A percentile compares a stretch with the other conserved stretches of the same genome.
These are phyloP conservation scores for Stephanodiscus minutulus DNA, from an alignment of 108 stramenopile species.

Conservation along the genomic window DNA sequence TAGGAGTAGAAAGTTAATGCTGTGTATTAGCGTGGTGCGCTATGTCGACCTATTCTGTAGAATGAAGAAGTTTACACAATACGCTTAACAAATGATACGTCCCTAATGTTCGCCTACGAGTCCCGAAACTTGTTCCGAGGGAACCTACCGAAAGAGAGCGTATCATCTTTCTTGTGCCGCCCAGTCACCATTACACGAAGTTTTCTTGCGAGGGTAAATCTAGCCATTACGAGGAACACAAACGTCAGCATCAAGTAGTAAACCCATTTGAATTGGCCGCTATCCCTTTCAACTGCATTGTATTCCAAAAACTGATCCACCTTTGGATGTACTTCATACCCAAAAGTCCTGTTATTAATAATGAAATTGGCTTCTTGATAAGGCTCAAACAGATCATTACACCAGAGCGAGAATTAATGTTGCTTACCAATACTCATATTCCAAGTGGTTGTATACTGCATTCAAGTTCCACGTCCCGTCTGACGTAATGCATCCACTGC, in stretches of 20 bases:
- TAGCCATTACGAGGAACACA: conserved; percentile 6
- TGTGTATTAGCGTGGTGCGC: background rate
- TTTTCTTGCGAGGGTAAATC: conserved; percentile 7
- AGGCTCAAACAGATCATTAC: too few relatives aligned
- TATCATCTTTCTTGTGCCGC: conserved; percentile 39
- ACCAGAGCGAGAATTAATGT: too few relatives aligned
- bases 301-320: conserved; percentile 24
- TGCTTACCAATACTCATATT: conserved; percentile 49
- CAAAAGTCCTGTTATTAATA: too few relatives aligned
- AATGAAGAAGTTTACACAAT: too few relatives aligned
- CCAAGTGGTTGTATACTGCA: conserved; percentile 43
- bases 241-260: conserved; percentile 9
- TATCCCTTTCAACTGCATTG: background rate
- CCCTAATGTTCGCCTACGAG: background rate
- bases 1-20: background rate
- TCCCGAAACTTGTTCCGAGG: background rate
- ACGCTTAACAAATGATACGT: too few relatives aligned
- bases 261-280: conserved; percentile 2
- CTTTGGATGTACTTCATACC: conserved; percentile 15
- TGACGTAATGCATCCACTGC: conserved; percentile 21
- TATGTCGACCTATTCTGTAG: background rate
- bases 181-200: conserved; percentile 18
- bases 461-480: conserved; percentile 46
- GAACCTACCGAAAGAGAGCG: background rate
- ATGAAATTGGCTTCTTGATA: too few relatives aligned